phyloP scores from a whole-genome alignment of 306 rosid species.

The Sindora glabra region DNA sequence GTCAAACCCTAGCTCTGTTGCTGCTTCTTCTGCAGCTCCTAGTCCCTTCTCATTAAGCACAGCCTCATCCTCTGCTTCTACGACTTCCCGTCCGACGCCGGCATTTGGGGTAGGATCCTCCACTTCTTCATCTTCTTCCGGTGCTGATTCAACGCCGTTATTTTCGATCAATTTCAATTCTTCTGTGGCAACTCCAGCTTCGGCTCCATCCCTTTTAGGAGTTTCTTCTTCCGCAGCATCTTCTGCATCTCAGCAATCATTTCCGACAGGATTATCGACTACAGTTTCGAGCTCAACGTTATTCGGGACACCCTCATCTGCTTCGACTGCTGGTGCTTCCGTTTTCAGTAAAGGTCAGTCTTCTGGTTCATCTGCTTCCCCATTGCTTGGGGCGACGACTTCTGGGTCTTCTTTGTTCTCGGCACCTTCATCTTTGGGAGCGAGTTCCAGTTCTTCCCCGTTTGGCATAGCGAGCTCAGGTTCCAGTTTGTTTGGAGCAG shows the following conservation, averaged over 20 bases:
- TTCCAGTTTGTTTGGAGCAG: background rate
- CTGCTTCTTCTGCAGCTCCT: slow-evolving; percentile 28
- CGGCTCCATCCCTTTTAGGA: slow-evolving; percentile 19
- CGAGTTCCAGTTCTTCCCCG: background rate
- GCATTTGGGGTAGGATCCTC: too few relatives aligned
- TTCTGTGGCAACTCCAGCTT: background rate
- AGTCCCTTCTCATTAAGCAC: slow-evolving; percentile 8
- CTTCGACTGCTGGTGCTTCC: slow-evolving; percentile 8
- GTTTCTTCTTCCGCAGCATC: slow-evolving; percentile 7
- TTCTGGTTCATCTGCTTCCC: background rate
- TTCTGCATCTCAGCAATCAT: slow-evolving; percentile 5
- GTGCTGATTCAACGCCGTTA: slow-evolving; percentile 24
- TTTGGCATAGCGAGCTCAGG: slow-evolving; percentile 11
- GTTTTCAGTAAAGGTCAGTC: background rate
- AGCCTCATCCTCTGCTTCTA: slow-evolving; percentile 11
- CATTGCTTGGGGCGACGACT: slow-evolving; percentile 8
- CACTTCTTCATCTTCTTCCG: slow-evolving; percentile 7
- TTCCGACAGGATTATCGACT: too few relatives aligned
- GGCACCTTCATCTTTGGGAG: slow-evolving; percentile 15
- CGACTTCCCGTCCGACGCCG: too few relatives aligned
- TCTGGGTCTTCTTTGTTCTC: slow-evolving; percentile 2
- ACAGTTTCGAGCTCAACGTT: too few relatives aligned
- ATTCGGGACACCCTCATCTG: too few relatives aligned
- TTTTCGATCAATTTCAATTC: slow-evolving; percentile 1
- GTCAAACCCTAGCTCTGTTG: slow-evolving; percentile 33